Conservation (phyloP, 1,284 basidiomycete genomes). For the Fistulina hepatica region DNA sequence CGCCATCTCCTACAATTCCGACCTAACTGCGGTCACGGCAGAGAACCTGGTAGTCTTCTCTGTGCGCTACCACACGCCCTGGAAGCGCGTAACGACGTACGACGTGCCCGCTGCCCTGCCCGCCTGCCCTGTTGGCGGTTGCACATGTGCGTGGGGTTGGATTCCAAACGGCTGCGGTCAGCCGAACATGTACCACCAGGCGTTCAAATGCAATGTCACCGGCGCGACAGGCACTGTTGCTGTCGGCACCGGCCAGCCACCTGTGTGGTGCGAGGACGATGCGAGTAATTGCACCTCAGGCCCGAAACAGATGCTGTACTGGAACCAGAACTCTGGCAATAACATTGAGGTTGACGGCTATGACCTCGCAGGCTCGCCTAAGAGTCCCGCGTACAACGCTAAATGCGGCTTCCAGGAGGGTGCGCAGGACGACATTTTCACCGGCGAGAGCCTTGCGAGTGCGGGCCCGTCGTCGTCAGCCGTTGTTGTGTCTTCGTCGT, state of each 20-base stretch:
- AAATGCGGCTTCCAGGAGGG: slow-evolving; percentile 34
- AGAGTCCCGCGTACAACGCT: slow-evolving; percentile 33
- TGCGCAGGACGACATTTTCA: no score
- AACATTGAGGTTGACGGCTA: slow-evolving; percentile 31
- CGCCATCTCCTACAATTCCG: slow-evolving; percentile 33
- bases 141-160: slow-evolving; percentile 28
- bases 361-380: slow-evolving; percentile 26
- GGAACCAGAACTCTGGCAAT: slow-evolving; percentile 34
- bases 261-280: slow-evolving; percentile 37
- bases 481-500: no score
- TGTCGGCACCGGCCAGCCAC: slow-evolving; percentile 27
- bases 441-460: no score
- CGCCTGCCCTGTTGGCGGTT: slow-evolving; percentile 35
- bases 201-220: slow-evolving; percentile 34
- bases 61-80: slow-evolving; percentile 30
- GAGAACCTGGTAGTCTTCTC: slow-evolving; percentile 25
- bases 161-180: slow-evolving; percentile 26
- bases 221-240: slow-evolving; percentile 26
- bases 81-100: slow-evolving; percentile 33
- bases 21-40: slow-evolving; percentile 22
- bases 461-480: no score
- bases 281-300: slow-evolving; percentile 27
- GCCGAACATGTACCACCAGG: slow-evolving; percentile 35
- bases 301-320: slow-evolving; percentile 39
- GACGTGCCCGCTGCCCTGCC: slow-evolving; percentile 34